Evolutionary conservation across 1,284 basidiomycete species (phyloP).

Genomic region (Cryptococcus sp.): DNA sequence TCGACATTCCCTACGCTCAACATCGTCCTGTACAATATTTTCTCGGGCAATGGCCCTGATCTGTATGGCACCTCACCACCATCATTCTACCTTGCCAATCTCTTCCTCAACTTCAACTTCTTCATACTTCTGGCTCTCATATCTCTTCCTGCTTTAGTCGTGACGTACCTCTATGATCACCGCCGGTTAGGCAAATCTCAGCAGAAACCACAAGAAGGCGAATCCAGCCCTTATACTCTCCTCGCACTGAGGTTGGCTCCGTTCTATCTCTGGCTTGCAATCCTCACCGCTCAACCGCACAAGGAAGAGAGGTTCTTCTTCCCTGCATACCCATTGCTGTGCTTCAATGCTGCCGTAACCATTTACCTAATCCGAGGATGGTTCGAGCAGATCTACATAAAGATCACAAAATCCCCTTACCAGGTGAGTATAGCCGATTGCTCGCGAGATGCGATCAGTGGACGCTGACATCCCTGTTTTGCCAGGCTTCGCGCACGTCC

Average conservation of each 20-base stretch:
- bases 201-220: constrained; percentile 61
- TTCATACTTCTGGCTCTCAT: constrained; percentile 75
- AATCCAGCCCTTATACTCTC: constrained; percentile 69
- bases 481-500: constrained; percentile 70
- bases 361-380: constrained; percentile 81
- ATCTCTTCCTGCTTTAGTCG: constrained; percentile 73
- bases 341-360: constrained; percentile 89
- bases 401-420: constrained; percentile 77
- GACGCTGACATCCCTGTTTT: not conserved
- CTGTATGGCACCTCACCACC: constrained; percentile 91
- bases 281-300: constrained; percentile 81
- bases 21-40: constrained; percentile 90
- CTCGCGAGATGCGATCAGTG: not conserved
- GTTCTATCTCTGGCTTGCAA: constrained; percentile 83
- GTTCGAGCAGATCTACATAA: constrained; percentile 75
- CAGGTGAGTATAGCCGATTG: constrained; percentile 58
- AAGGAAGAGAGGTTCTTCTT: constrained; percentile 99
- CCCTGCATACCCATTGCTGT: constrained; percentile 86
- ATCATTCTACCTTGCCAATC: constrained; percentile 80
- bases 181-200: constrained; percentile 72
- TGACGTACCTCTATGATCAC: constrained; percentile 74
- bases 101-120: constrained; percentile 91
- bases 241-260: constrained; percentile 75
- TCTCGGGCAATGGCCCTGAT: constrained; percentile 69
- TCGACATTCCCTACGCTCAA: constrained; percentile 84